These are phyloP conservation scores for Skeletonema potamos DNA, from an alignment of 108 stramenopile species.

Conservation along the genomic window DNA sequence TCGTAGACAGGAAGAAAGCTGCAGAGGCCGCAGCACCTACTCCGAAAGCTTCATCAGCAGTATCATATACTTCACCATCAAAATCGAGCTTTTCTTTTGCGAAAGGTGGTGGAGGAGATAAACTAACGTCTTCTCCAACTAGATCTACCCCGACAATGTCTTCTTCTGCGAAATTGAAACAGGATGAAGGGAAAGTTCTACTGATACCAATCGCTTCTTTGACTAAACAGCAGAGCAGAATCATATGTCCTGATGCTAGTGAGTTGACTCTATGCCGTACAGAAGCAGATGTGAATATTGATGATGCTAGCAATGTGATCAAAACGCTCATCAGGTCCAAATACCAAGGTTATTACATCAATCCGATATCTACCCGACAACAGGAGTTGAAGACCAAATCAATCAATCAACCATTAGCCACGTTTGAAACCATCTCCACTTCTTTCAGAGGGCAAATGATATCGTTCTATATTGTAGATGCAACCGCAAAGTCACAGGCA, in stretches of 20 bases:
- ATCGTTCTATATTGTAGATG: constrained; percentile 24
- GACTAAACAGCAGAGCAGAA: constrained; percentile 1
- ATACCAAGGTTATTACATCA: constrained; percentile 27
- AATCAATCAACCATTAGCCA: background rate
- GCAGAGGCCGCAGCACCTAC: constrained; percentile 60
- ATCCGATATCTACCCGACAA: constrained; percentile 9
- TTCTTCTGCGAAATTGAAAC: background rate
- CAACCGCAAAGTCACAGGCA: background rate
- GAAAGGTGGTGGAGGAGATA: constrained; percentile 61
- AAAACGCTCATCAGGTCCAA: constrained; percentile 35
- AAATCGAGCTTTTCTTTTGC: constrained; percentile 65
- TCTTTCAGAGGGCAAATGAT: constrained; percentile 35
- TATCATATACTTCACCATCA: constrained; percentile 31
- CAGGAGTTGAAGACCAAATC: background rate
- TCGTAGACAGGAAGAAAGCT: constrained; percentile 55
- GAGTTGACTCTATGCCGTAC: constrained; percentile 20
- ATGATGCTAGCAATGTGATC: constrained; percentile 20
- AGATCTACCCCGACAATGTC: background rate
- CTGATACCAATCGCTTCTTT: constrained; percentile 27
- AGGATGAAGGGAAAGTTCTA: background rate
- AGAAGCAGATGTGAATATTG: background rate
- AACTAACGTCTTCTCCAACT: constrained; percentile 21
- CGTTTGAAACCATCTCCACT: constrained; percentile 27
- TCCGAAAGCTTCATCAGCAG: constrained; percentile 33
- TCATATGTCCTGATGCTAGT: constrained; percentile 29